Evolutionary conservation across 805 yeast species (phyloP), one percentile per base, ranked within the genome.

Genomic region (Wickerhamomyces tratensis): DNA sequence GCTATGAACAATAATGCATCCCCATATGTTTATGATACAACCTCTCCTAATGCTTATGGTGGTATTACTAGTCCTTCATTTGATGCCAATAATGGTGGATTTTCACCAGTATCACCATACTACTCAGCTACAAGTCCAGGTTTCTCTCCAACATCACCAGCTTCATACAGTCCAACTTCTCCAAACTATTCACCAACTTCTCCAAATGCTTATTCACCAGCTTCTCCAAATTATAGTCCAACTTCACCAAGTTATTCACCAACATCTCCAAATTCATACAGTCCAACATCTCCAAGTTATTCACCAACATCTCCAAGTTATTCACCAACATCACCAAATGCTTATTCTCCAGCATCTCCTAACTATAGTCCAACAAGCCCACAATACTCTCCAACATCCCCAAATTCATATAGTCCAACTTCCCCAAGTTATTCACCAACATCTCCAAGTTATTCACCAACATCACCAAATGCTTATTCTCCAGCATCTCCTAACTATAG

Each of bases 141-240:
- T 1, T 86, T 86, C 62, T 72, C 82, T 0, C 94, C 95, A 49
- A 86, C 95, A 0, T 81, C 93, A 0, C 97, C 97, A 49, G 11
- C 7, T 12, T 55, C 65, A 7, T 82, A 82, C 55, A 68, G 77
- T 0, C 93, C 93, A 40, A 78, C 86, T 0, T 76, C 82, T 1
- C 87, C 88, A 58, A 51, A 65, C 4, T 81, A 81, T 54, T 64
- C 74, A 0, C 87, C 86, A 47, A 79, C 85, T 0, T 74, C 79
- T 0, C 85, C 85, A 51, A 50, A 65, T 52, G 49, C 64, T 5
- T 79, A 69, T 48, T 60, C 67, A 13, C 74, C 74, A 34, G 60
- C 67, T 12, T 68, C 76, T 5, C 77, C 79, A 44, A 53, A 55
- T 20, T 69, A 69, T 48, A 62, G 69, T 26, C 75, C 77, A 41